phyloP scores from a whole-genome alignment of 2,329 filamentous ascomycete genomes.

The Ceratocystis eucalypticola region DNA sequence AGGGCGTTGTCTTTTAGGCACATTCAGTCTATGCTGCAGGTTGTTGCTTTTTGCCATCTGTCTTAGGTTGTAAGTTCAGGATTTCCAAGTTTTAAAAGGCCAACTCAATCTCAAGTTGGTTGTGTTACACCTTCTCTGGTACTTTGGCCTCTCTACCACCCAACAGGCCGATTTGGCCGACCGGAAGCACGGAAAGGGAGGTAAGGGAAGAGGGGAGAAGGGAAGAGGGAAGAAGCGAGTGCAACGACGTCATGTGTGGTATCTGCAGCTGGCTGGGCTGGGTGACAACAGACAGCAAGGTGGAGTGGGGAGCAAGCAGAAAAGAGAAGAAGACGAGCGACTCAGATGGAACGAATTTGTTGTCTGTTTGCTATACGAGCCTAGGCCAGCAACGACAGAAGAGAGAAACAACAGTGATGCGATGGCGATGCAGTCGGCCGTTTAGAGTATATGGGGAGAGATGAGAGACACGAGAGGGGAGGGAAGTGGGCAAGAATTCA shows the following conservation, averaged over 20 bases:
- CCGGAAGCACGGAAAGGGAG: constrained; percentile 3
- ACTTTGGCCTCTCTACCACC: background rate
- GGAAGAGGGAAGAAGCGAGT: background rate
- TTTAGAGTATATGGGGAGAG: background rate
- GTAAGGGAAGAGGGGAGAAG: too few species aligned
- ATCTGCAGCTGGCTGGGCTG: background rate
- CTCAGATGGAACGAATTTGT: background rate
- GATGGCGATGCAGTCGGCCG: background rate
- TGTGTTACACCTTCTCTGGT: background rate
- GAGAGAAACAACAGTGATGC: background rate
- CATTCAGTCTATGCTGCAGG: too few species aligned
- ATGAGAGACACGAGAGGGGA: background rate
- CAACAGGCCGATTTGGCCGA: background rate
- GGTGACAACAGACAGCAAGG: background rate
- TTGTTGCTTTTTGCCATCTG: too few species aligned
- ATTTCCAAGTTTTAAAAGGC: too few species aligned
- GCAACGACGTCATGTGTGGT: background rate
- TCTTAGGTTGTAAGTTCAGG: too few species aligned
- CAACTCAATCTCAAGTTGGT: background rate
- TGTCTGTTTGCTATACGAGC: background rate
- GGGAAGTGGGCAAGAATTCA: background rate
- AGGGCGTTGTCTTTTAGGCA: too few species aligned
- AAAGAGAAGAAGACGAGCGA: background rate
- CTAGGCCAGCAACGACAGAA: too few species aligned
- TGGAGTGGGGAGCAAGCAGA: background rate